Percentiles rank a stretch among this genome's conserved stretches.
These are phyloP conservation scores for sweet orange (Citrus sinensis) DNA, from an alignment of 345 rosid species.

Conservation along the genomic window DNA sequence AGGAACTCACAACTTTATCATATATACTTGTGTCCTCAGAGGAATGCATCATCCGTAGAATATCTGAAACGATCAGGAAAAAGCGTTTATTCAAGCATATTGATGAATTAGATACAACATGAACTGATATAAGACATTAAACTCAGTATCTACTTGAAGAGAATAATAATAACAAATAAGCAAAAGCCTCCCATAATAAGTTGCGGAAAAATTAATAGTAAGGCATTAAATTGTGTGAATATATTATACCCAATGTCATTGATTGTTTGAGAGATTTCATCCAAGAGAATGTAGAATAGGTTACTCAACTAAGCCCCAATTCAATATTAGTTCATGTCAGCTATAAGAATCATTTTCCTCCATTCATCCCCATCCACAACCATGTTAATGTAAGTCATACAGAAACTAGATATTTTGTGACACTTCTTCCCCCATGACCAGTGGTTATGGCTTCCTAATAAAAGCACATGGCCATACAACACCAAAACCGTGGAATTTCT, in stretches of 20 bases:
- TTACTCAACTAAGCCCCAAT: neutral
- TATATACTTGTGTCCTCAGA: slow-evolving; percentile 85
- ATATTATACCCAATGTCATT: neutral
- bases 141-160: neutral
- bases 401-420: neutral
- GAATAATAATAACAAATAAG: neutral
- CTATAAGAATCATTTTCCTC: slow-evolving; percentile 1
- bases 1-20: slow-evolving; percentile 76
- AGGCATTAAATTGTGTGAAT: neutral
- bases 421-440: neutral
- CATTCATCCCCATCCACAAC: neutral
- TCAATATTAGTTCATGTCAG: neutral
- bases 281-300: neutral
- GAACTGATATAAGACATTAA: neutral
- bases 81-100: slow-evolving; percentile 22
- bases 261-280: neutral
- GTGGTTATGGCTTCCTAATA: too few species aligned
- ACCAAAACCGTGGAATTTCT: too few species aligned
- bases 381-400: neutral
- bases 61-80: slow-evolving; percentile 49
- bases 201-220: neutral
- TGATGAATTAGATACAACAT: neutral
- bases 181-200: neutral
- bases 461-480: too few species aligned
- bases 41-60: slow-evolving; percentile 73